Evolutionary conservation across 306 rosid genomes (phyloP).

Genomic region (Abrus pulchellus): DNA sequence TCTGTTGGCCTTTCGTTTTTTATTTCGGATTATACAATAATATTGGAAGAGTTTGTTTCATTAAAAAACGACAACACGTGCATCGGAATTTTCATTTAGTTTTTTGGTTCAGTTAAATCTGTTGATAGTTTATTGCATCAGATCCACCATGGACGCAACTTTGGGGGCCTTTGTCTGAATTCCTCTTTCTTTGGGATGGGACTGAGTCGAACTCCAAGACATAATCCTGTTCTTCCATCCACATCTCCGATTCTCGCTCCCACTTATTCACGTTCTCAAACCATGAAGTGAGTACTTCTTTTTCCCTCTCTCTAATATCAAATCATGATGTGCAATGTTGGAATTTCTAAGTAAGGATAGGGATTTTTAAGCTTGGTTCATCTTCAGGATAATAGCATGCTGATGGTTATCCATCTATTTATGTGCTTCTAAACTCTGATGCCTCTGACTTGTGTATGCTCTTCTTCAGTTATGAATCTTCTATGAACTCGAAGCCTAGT

Average conservation of each 20-base stretch:
- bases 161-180: slow-evolving; percentile 19
- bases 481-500: not conserved
- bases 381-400: not conserved
- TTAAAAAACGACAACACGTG: not conserved
- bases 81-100: not conserved
- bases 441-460: not conserved
- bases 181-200: slow-evolving; percentile 39
- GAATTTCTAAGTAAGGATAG: not conserved
- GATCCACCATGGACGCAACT: slow-evolving; percentile 60
- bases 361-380: slow-evolving; percentile 8
- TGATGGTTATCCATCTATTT: not conserved
- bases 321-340: not conserved
- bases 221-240: slow-evolving; percentile 48
- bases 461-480: slow-evolving; percentile 1
- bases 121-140: slow-evolving; percentile 40
- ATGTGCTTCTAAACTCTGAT: slow-evolving; percentile 6
- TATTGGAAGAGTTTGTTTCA: not conserved
- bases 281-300: slow-evolving; percentile 67
- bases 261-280: slow-evolving; percentile 50
- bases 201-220: slow-evolving; percentile 44
- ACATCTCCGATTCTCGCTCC: slow-evolving; percentile 42
- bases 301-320: not conserved
- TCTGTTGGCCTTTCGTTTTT: slow-evolving; percentile 10
- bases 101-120: slow-evolving; percentile 21
- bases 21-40: slow-evolving; percentile 2